Conservation (phyloP, 345 rosid genomes). For the Bruguiera gymnorhiza region DNA sequence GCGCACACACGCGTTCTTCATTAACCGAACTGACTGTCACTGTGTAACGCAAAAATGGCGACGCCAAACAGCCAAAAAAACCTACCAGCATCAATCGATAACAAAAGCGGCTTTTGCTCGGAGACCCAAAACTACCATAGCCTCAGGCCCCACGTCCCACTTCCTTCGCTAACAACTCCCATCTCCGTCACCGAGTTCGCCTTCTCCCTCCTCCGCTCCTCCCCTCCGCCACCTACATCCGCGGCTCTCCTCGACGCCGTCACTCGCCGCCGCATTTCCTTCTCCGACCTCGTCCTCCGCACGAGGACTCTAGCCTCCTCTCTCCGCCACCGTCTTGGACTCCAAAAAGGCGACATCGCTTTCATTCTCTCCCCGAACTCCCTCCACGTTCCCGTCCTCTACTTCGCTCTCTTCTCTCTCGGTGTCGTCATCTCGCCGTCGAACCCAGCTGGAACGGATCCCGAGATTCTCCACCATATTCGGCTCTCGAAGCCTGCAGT, state of each 20-base stretch:
- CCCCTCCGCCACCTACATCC: constrained; percentile 33
- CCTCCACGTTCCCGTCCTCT: constrained; percentile 46
- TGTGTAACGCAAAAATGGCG: neutral
- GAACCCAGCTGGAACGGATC: constrained; percentile 40
- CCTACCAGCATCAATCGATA: constrained; percentile 11
- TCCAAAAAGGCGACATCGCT: constrained; percentile 46
- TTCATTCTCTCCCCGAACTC: constrained; percentile 45
- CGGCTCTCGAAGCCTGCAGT: constrained; percentile 46
- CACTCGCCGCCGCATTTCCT: constrained; percentile 36
- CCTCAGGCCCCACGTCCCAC: constrained; percentile 33
- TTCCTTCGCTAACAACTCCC: constrained; percentile 31
- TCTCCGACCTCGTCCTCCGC: constrained; percentile 35
- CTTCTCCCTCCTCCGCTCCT: constrained; percentile 31
- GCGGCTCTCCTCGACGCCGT: constrained; percentile 41
- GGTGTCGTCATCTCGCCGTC: constrained; percentile 52
- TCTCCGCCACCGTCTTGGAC: constrained; percentile 28
- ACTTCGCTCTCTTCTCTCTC: constrained; percentile 48
- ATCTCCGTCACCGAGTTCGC: constrained; percentile 38
- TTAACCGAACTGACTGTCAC: neutral
- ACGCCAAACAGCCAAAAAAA: neutral
- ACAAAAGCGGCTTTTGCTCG: constrained; percentile 39
- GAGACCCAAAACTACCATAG: constrained; percentile 37
- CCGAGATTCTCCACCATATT: constrained; percentile 41
- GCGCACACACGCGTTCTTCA: too few species aligned
- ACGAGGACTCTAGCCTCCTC: constrained; percentile 30